Evolutionary conservation across 495 filamentous ascomycete species (phyloP), one percentile per base, ranked within the genome.

Genomic region (Neohortaea acidophila): DNA sequence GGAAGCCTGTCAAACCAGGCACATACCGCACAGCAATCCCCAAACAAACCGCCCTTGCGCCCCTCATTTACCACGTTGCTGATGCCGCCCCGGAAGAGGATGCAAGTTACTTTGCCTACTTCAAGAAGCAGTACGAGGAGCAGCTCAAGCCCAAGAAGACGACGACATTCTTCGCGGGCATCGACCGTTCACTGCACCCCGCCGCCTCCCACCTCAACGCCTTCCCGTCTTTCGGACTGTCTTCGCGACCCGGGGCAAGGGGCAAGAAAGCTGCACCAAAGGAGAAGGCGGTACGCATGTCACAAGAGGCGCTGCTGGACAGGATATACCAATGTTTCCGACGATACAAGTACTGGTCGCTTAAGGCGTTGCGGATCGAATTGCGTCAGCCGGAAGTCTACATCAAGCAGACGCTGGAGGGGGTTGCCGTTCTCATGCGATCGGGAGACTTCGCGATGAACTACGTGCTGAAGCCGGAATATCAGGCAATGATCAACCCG

Each of bases 311-410:
- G 54, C 74, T 97, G 25, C 59, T 92, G 60, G 84, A 94, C 56
- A 63, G 63, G 28, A 75, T 97, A 41, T 84, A 83, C 63, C 56
- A 64, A 12, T 80, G 74, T 52, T 97, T 96, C 71, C 69, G 74
- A 22, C 59, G 75, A 36, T 92, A 79, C 65, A 72, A 71, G 37
- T 94, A 85, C 59, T 96, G 87, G 87, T 70, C 79, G 13, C 78
- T 96, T 64, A 85, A 80, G 50, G 70, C 72, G 0, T 70, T 97
- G 47, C 79, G 81, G 43, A 62, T 67, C 15, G 58, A 63, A 44
- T 67, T 86, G 22, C 64, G 71, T 35, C 89, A 97, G 62, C 89
- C 89, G 0, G 89, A 97, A 54, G 77, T 79, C 3, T 97, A 84
- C 56, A 73, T 97, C 33, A 84, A 84, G 43, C 72, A 91, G 56